phyloP scores from a whole-genome alignment of 177 flowering plant genomes.

The Telopea speciosissima region DNA sequence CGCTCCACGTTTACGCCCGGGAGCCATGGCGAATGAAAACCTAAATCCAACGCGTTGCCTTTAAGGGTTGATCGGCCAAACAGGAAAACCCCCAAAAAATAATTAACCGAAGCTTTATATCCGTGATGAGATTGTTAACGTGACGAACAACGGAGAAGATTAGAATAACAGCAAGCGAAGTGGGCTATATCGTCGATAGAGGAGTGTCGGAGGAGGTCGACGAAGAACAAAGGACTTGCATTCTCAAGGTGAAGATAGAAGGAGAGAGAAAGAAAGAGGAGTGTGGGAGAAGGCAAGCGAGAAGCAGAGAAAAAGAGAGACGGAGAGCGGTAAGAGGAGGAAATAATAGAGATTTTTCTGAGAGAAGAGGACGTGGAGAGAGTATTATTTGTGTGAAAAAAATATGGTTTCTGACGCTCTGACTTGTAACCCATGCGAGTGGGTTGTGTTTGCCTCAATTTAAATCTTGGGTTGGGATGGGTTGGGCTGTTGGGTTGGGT shows the following conservation, averaged over 20 bases:
- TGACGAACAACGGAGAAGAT: neutral
- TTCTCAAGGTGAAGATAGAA: neutral
- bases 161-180: neutral
- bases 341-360: too few relatives aligned
- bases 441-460: too few relatives aligned
- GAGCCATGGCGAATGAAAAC: conserved; percentile 62
- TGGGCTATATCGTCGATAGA: neutral
- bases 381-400: too few relatives aligned
- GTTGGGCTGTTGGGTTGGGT: too few relatives aligned
- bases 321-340: neutral
- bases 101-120: neutral
- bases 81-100: neutral
- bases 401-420: too few relatives aligned
- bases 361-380: too few relatives aligned
- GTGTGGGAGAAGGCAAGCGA: neutral
- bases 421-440: too few relatives aligned
- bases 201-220: neutral
- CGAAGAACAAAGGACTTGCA: neutral
- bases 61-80: neutral
- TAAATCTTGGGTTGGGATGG: too few relatives aligned
- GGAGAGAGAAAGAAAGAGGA: neutral
- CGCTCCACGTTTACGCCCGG: conserved; percentile 67
- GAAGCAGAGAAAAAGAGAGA: neutral
- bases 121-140: neutral
- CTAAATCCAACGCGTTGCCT: conserved; percentile 18